Conservation (phyloP, 495 filamentous ascomycete species). For the Paragyromitra xinjiangensis region DNA sequence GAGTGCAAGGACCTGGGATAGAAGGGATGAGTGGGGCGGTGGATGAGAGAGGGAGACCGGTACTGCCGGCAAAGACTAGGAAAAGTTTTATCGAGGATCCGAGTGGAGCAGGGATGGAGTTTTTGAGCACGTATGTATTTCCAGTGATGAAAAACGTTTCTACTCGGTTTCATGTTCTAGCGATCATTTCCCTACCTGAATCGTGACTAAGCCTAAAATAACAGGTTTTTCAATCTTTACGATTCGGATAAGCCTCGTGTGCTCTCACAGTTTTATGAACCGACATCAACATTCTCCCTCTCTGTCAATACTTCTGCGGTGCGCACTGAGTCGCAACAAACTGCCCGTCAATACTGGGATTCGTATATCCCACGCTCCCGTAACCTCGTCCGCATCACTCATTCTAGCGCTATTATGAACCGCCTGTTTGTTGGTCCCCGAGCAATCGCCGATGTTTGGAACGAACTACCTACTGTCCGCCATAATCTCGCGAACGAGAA, state of each 20-base stretch:
- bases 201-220: conserved; percentile 11
- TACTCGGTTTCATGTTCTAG: not conserved
- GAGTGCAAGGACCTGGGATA: not conserved
- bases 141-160: not conserved
- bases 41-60: conserved; percentile 64
- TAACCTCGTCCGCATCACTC: conserved; percentile 76
- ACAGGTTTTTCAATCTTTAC: conserved; percentile 73
- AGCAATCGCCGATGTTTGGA: conserved; percentile 75
- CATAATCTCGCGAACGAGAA: conserved; percentile 74
- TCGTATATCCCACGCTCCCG: conserved; percentile 80
- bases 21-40: conserved; percentile 35
- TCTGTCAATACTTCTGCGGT: conserved; percentile 73
- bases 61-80: conserved; percentile 67
- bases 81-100: conserved; percentile 79
- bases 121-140: conserved; percentile 50
- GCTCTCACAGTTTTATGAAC: conserved; percentile 76
- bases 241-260: conserved; percentile 75
- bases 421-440: conserved; percentile 72
- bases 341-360: conserved; percentile 67
- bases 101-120: conserved; percentile 67
- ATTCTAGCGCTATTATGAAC: conserved; percentile 67
- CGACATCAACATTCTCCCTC: conserved; percentile 78
- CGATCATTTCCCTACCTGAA: conserved; percentile 5
- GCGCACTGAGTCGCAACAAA: conserved; percentile 61
- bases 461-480: conserved; percentile 73